phyloP scores from a whole-genome alignment of 2,329 filamentous ascomycete species.

The Aspergillus pseudotamarii region DNA sequence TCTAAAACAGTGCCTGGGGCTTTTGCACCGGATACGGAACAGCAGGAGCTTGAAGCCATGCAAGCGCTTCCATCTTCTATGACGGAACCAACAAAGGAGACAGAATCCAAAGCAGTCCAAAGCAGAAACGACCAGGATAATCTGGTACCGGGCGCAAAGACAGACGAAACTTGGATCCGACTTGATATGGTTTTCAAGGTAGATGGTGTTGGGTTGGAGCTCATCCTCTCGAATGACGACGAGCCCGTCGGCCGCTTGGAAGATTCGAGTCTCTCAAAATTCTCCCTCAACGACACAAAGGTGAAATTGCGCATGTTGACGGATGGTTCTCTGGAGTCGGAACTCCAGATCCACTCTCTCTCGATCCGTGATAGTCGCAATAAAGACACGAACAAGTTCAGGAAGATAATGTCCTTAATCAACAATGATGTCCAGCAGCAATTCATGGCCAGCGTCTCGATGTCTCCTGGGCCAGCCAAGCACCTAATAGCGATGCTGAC shows the following conservation, averaged over 20 bases:
- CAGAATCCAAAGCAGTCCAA: conserved; percentile 55
- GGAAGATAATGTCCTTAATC: conserved; percentile 95
- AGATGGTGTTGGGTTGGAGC: conserved; percentile 82
- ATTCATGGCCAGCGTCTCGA: conserved; percentile 95
- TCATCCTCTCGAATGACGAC: conserved; percentile 75
- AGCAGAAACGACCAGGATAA: conserved; percentile 52
- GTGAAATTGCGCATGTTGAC: conserved; percentile 92
- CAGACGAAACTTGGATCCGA: conserved; percentile 81
- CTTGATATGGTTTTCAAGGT: conserved; percentile 90
- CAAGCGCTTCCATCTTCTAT: conserved; percentile 68
- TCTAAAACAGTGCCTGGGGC: conserved; percentile 85
- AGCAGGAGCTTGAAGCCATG: conserved; percentile 72
- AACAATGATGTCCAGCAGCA: conserved; percentile 92
- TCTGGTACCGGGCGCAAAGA: conserved; percentile 70
- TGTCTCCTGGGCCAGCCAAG: conserved; percentile 80
- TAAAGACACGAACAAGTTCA: conserved; percentile 89
- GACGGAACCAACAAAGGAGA: conserved; percentile 52
- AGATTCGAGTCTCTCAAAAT: conserved; percentile 83
- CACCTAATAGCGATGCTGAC: conserved; percentile 89
- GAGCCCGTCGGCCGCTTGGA: conserved; percentile 78
- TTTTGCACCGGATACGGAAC: conserved; percentile 74
- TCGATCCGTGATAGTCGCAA: conserved; percentile 92
- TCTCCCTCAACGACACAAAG: conserved; percentile 89
- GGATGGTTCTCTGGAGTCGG: conserved; percentile 87
- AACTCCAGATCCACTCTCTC: conserved; percentile 90